These are phyloP conservation scores for Monosporascus sp. DNA, from an alignment of 2,329 filamentous ascomycete species.

Conservation along the genomic window DNA sequence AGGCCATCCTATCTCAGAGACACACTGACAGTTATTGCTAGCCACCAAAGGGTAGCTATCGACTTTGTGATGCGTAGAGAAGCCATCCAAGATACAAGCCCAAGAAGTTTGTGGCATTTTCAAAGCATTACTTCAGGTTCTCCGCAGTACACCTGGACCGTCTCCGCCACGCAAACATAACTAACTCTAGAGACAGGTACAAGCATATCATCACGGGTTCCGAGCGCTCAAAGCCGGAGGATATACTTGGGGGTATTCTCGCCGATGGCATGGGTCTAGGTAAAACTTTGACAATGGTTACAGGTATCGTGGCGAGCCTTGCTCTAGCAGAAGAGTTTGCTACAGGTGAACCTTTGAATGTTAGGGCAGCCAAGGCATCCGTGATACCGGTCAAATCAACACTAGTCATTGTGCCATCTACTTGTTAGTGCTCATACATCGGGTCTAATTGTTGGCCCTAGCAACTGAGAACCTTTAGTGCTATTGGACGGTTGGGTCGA, in stretches of 20 bases:
- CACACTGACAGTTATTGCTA: constrained; percentile 1
- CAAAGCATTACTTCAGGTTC: background rate
- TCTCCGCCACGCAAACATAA: background rate
- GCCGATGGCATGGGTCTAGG: constrained; percentile 19
- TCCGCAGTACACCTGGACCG: background rate
- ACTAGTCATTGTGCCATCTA: constrained; percentile 10
- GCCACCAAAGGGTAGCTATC: constrained; percentile 15
- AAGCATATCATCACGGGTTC: constrained; percentile 10
- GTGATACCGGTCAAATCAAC: constrained; percentile 4
- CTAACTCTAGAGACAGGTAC: constrained; percentile 6
- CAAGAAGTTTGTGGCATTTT: constrained; percentile 6
- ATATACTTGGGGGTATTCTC: constrained; percentile 14
- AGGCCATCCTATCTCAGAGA: background rate
- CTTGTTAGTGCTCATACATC: background rate
- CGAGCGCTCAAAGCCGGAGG: constrained; percentile 2
- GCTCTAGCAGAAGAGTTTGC: background rate
- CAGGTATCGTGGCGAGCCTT: constrained; percentile 8
- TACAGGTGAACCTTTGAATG: background rate
- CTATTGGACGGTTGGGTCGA: constrained; percentile 11
- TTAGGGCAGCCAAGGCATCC: background rate
- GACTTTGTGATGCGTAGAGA: constrained; percentile 12
- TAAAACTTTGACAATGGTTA: constrained; percentile 17
- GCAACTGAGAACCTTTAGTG: constrained; percentile 7
- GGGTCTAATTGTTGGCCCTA: background rate
- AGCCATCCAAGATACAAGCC: background rate